Evolutionary conservation across 192 early-diverging fungal species (phyloP).

Genomic region (Spizellomyces punctatus): DNA sequence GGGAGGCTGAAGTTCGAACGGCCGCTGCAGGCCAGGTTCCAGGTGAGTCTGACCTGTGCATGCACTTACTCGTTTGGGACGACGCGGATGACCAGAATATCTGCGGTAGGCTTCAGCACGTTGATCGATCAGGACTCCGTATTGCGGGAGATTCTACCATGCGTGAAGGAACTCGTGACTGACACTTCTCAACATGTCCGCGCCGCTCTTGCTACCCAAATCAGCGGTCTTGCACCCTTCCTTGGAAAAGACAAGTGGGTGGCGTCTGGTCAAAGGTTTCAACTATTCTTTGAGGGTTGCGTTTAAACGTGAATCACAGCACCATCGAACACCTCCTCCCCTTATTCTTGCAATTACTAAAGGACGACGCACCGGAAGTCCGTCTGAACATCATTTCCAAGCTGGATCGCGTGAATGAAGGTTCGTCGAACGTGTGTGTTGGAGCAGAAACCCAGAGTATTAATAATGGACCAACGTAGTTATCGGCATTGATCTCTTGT

Average conservation of each 20-base stretch:
- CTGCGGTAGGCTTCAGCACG: conserved; percentile 59
- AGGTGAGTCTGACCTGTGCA: conserved; percentile 42
- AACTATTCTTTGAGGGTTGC: background rate
- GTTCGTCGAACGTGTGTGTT: conserved; percentile 32
- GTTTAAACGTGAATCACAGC: conserved; percentile 38
- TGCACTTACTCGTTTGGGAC: conserved; percentile 11
- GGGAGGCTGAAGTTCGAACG: conserved; percentile 96
- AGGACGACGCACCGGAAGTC: conserved; percentile 97
- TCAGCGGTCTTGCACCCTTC: conserved; percentile 92
- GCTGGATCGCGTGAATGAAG: conserved; percentile 92
- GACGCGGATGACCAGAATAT: conserved; percentile 3
- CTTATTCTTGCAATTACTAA: conserved; percentile 94
- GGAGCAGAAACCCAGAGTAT: background rate
- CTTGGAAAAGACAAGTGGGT: conserved; percentile 88
- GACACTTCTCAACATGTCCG: conserved; percentile 97
- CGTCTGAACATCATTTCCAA: conserved; percentile 98
- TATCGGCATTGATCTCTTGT: conserved; percentile 96
- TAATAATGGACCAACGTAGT: conserved; percentile 15
- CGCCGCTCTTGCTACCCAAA: conserved; percentile 92
- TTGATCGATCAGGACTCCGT: conserved; percentile 80
- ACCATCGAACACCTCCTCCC: conserved; percentile 94
- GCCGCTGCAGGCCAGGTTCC: conserved; percentile 92
- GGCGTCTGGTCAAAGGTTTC: background rate
- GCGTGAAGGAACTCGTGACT: conserved; percentile 91
- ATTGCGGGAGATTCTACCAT: conserved; percentile 80